A percentile compares a stretch with the other conserved stretches of the same genome.
phyloP scores from a whole-genome alignment of 176 grass and related monocot species.

The Avena eriantha region DNA sequence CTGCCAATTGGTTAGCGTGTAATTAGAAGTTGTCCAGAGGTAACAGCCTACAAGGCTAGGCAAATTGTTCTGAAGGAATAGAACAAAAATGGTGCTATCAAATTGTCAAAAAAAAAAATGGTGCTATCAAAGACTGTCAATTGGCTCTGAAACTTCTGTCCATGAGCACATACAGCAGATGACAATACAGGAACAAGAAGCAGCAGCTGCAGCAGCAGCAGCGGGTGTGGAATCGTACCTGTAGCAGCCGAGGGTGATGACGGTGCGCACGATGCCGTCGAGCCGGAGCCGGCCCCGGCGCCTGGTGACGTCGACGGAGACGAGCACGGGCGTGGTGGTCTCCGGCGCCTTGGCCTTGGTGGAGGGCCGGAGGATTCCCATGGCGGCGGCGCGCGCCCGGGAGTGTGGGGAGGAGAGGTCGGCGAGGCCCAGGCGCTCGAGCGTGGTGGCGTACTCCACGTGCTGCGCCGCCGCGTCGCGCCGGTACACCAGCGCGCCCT shows the following conservation, averaged over 20 bases:
- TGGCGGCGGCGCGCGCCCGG: conserved; percentile 51
- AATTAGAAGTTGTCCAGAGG: too few relatives aligned
- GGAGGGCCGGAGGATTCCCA: conserved; percentile 57
- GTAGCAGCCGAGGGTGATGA: conserved; percentile 82
- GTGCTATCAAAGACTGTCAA: too few relatives aligned
- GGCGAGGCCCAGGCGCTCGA: conserved; percentile 71
- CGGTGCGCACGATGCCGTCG: conserved; percentile 76
- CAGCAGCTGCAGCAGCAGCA: too few relatives aligned
- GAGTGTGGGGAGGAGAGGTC: conserved; percentile 61
- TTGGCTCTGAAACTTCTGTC: too few relatives aligned
- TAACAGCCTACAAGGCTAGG: too few relatives aligned
- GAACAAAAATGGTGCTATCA: too few relatives aligned
- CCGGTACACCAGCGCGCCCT: conserved; percentile 76
- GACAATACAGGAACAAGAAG: too few relatives aligned
- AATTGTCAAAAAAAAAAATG: too few relatives aligned
- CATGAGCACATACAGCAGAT: too few relatives aligned
- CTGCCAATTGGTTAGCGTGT: too few relatives aligned
- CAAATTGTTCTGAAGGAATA: too few relatives aligned
- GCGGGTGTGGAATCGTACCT: too few relatives aligned
- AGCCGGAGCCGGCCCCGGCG: conserved; percentile 66
- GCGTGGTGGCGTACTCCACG: conserved; percentile 70
- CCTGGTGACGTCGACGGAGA: conserved; percentile 73
- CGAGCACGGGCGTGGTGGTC: conserved; percentile 55
- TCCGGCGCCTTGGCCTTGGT: conserved; percentile 15
- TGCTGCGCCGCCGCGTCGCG: conserved; percentile 67